A percentile compares a stretch with the other conserved stretches of the same genome.
These are phyloP conservation scores for Trifolium subterraneum DNA, from an alignment of 306 rosid species.

Conservation along the genomic window DNA sequence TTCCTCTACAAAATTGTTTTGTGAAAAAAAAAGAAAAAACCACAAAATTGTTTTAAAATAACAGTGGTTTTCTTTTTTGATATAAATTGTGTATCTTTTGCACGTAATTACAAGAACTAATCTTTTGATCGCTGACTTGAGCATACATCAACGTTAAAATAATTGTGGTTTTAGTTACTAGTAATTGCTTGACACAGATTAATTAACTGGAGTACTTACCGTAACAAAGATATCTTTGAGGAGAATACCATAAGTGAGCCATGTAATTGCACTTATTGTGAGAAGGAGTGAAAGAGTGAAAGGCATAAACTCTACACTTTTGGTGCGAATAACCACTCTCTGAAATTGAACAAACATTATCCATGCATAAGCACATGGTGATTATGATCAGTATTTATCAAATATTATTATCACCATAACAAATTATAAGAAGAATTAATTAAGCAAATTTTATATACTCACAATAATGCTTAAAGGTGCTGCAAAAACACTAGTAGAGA, in stretches of 20 bases:
- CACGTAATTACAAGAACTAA: no score
- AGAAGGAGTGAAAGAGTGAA: conserved; percentile 76
- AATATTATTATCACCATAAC: neutral
- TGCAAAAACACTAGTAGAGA: conserved; percentile 80
- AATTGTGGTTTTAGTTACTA: no score
- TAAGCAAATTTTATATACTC: conserved; percentile 3
- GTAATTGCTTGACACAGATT: neutral
- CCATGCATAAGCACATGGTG: conserved; percentile 15
- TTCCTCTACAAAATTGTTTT: no score
- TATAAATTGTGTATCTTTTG: no score
- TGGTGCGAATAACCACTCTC: conserved; percentile 89
- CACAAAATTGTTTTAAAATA: no score
- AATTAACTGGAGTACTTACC: conserved; percentile 46
- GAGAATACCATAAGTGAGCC: conserved; percentile 77
- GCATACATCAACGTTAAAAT: no score
- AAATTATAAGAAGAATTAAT: neutral
- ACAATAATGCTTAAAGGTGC: conserved; percentile 92
- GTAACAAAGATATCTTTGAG: conserved; percentile 79
- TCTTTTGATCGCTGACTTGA: no score
- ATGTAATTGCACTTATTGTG: conserved; percentile 78
- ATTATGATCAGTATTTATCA: neutral
- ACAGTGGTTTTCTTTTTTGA: no score
- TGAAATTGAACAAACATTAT: conserved; percentile 32
- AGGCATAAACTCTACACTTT: conserved; percentile 98
- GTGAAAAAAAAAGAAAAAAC: no score